These are phyloP conservation scores for Tricholoma hemisulphureum DNA, from an alignment of 768 basidiomycete species.

Conservation along the genomic window DNA sequence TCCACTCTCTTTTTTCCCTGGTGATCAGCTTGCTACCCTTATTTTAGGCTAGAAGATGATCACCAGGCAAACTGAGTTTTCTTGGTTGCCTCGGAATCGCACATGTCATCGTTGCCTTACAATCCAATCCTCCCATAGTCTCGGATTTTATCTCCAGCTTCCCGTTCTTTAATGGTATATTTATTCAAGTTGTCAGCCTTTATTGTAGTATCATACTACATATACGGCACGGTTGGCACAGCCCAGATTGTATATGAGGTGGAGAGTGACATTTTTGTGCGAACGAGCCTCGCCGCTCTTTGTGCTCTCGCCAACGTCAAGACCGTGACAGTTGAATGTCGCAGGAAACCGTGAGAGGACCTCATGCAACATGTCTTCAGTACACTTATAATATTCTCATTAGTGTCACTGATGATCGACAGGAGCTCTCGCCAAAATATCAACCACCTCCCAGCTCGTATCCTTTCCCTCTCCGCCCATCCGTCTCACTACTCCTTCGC, in stretches of 20 bases:
- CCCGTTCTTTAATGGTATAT: no score
- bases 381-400: background rate
- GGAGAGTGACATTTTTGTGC: no score
- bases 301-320: no score
- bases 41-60: background rate
- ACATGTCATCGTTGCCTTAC: background rate
- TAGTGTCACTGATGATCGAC: conserved; percentile 9
- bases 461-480: conserved; percentile 53
- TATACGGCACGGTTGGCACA: no score
- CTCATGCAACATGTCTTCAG: background rate
- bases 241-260: no score
- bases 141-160: background rate
- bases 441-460: conserved; percentile 44
- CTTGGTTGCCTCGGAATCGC: background rate
- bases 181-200: no score
- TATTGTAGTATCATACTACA: no score
- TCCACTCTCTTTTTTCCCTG: conserved; percentile 1
- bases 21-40: background rate
- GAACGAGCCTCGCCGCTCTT: no score
- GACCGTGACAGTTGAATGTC: no score
- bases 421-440: conserved; percentile 11
- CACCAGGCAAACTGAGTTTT: background rate
- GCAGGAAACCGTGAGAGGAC: no score
- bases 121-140: background rate
- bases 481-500: conserved; percentile 55